Evolutionary conservation across 2,329 filamentous ascomycete species (phyloP), one percentile per base, ranked within the genome.

Genomic region (Rutstroemia sp.): DNA sequence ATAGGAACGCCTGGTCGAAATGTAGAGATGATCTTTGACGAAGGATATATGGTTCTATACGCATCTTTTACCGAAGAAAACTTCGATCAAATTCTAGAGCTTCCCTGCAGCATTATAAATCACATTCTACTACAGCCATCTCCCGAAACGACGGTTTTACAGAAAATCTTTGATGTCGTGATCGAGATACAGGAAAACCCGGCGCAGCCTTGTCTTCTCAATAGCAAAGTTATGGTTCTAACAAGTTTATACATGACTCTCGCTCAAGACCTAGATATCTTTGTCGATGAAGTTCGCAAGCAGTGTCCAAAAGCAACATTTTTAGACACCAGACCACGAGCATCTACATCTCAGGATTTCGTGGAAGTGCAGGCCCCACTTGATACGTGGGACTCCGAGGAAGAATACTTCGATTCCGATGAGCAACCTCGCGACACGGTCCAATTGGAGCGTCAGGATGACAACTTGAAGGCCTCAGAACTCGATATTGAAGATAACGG

Each of bases 71-170:
- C 39, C n/a, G 25, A 30, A 23, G 10, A 54, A 16, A 38, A 47
- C 8, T 56, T 58, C 23, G 52, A 58, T 39, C 58, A 61, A 39
- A 50, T 49, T 37, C 54, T 58, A 4, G 52, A 61, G 44, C 30
- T 59, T 14, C 51, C 54, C 21, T 45, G 50, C 19, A 34, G 16
- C 2, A 30, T 34, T 18, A 39, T 60, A 45, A 25, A 34, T 5
- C 23, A 46, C 12, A 37, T 60, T 18, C 23, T 14, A 19, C 34
- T 51, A 10, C 42, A 46, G 25, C 45, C 18, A 9, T 54, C 30
- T 25, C 12, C 7, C 19, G 38, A 12, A 48, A 8, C 10, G 27
- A 45, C 5, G 34, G 5, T 12, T 6, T n/a, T 9, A 49, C 30
- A 45, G 30, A 41, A 39, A 18, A 27, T 50, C 6, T n/a, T 34